These are phyloP conservation scores for Chloranthus sessilifolius DNA, from an alignment of 164 flowering plant genomes.

Conservation along the genomic window DNA sequence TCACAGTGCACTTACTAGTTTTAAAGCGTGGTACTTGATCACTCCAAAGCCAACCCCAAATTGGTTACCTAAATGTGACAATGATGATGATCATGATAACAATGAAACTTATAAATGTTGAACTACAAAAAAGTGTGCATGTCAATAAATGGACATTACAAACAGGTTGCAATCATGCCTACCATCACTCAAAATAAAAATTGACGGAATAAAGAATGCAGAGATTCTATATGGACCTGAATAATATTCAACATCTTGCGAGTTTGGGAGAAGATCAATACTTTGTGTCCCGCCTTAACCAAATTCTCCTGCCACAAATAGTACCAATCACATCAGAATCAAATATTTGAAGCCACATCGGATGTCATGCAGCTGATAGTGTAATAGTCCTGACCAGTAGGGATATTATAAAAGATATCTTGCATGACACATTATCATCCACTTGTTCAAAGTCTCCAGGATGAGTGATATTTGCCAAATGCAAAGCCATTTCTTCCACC, in stretches of 20 bases:
- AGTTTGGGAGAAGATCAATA: slow-evolving; percentile 93
- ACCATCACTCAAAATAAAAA: too few relatives aligned
- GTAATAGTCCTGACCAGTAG: slow-evolving; percentile 54
- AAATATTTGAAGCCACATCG: background rate
- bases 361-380: background rate
- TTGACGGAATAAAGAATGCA: too few relatives aligned
- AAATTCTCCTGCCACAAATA: slow-evolving; percentile 47
- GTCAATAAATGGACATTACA: too few relatives aligned
- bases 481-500: slow-evolving; percentile 72
- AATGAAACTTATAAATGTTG: too few relatives aligned
- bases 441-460: slow-evolving; percentile 36
- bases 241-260: slow-evolving; percentile 94
- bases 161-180: too few relatives aligned
- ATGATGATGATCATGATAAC: too few relatives aligned
- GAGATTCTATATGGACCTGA: too few relatives aligned
- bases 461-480: slow-evolving; percentile 55
- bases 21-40: too few relatives aligned
- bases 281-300: slow-evolving; percentile 72
- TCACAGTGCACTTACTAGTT: too few relatives aligned
- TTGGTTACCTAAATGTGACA: too few relatives aligned
- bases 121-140: too few relatives aligned
- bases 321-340: slow-evolving; percentile 2
- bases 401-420: slow-evolving; percentile 73
- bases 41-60: too few relatives aligned
- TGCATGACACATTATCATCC: slow-evolving; percentile 77